Base-by-base conservation (phyloP, 140 eudicot species). In the Cichorium intybus region DNA sequence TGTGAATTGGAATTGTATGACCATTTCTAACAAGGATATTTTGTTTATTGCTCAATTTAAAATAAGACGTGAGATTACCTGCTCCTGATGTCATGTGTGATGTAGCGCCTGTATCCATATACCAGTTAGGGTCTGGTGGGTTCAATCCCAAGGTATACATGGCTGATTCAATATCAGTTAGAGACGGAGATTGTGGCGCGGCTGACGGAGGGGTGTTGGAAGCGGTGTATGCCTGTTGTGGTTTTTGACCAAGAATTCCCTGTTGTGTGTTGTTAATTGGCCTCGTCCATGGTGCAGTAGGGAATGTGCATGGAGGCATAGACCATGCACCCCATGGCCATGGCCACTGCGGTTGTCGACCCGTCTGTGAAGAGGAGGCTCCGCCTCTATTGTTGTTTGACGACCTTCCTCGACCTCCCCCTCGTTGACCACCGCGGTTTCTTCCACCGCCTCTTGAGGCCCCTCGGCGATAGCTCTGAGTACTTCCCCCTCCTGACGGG, bases 131-230 rank as follows among this genome's bases (percentile, higher is more conserved):
- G 6, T 27, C 17, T 39, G 63, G 39, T 10, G 63, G 65, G 4
- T 43, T 31, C 49, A 53, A 26, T n/a, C 47, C 21, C 12, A 17
- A 49, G 4, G 59, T 53, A 10, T 64, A 60, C 59, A 64, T 47
- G 4, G 46, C 48, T 7, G 46, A 24, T 41, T 64, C 59, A 21
- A 64, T 48, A 28, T 64, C 46, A 4, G 47, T 64, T 27, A 51
- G 70, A 3, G 54, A n/a, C n/a, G n/a, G 18, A 18, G 68, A 5
- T 59, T 3, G 22, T 16, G 43, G 5, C 43, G 15, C 5, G n/a
- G 21, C 7, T 7, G 23, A 17, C n/a, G n/a, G n/a, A n/a, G n/a
- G n/a, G n/a, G n/a, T n/a, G n/a, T n/a, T n/a, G n/a, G n/a, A n/a
- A n/a, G n/a, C n/a, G n/a, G n/a, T n/a, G 22, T 49, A n/a, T 5